A percentile compares a stretch with the other conserved stretches of the same genome.
phyloP scores from a whole-genome alignment of 805 yeast genomes.

The Ogataea sp. region DNA sequence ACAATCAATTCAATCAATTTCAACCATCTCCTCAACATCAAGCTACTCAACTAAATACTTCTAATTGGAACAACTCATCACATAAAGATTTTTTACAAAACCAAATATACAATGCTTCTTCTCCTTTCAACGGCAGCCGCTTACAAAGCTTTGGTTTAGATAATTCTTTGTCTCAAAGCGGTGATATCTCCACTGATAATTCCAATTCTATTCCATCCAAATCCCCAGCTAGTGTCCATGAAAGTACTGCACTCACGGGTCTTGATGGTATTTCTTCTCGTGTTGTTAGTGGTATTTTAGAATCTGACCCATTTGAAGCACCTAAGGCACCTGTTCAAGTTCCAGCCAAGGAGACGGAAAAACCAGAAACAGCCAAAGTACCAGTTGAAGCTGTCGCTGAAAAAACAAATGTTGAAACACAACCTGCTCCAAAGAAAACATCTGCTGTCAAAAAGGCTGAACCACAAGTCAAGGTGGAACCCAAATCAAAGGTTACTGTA shows the following conservation, averaged over 20 bases:
- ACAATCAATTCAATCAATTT: conserved; percentile 1
- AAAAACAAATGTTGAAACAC: too few relatives aligned
- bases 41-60: not conserved
- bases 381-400: too few relatives aligned
- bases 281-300: conserved; percentile 33
- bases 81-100: not conserved
- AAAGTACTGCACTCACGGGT: too few relatives aligned
- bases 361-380: too few relatives aligned
- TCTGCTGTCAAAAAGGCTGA: too few relatives aligned
- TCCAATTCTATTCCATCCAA: not conserved
- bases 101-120: not conserved
- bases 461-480: too few relatives aligned
- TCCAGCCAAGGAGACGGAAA: too few relatives aligned
- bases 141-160: not conserved
- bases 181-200: too few relatives aligned
- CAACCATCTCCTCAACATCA: not conserved
- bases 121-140: too few relatives aligned
- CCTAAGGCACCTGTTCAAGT: not conserved
- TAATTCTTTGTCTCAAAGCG: not conserved
- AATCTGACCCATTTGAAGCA: conserved; percentile 16
- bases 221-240: not conserved
- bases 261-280: conserved; percentile 30
- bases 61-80: not conserved
- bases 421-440: too few relatives aligned
- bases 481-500: too few relatives aligned